Base-by-base conservation (phyloP, 164 flowering plant species). In the Santalum album region DNA sequence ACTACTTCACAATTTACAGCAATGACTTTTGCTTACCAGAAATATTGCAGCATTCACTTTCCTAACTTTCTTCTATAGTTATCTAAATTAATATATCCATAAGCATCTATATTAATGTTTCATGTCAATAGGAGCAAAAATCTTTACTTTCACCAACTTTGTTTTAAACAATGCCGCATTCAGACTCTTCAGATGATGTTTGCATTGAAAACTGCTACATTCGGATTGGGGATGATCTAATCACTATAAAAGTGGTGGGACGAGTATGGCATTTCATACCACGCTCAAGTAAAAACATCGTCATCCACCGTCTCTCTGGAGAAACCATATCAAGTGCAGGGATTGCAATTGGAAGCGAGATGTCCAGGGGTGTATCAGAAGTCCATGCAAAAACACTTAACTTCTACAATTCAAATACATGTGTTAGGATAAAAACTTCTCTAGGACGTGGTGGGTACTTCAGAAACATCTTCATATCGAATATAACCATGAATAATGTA, bases 321-420 rank as follows among this genome's bases (percentile, higher is more conserved):
- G 65, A 73, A 58, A 61, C 86, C 34, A 44, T 27, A 36, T 20
- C 67, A 1, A 65, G 85, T n/a, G 46, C 95, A 12, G 86, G 82
- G 19, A 68, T 87, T 17, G 71, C 87, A 23, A 59, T 87, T 19
- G 95, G 95, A 42, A 87, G 90, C 59, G 95, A 87, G 73, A 87
- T 87, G 95, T 87, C 95, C 45, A 90, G 95, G 36, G 95, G 95
- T 40, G 68, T 82, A 40, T 82, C 90, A 49, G 77, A 77, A 39
- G 76, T 87, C 39, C 69, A 65, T 42, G 84, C 77, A 24, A 75
- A 84, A 60, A 69, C 68, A 49, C 60, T 84, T 48, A 59, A 49
- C 1, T 61, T 84, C 48, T 75, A 62, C 55, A 71, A 84, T 61
- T 74, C 95, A 26, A 53, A 32, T 0, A 60, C 61, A 0, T 90